Evolutionary conservation across 2,329 filamentous ascomycete genomes (phyloP).

Genomic region (Periglandula ipomoeae): DNA sequence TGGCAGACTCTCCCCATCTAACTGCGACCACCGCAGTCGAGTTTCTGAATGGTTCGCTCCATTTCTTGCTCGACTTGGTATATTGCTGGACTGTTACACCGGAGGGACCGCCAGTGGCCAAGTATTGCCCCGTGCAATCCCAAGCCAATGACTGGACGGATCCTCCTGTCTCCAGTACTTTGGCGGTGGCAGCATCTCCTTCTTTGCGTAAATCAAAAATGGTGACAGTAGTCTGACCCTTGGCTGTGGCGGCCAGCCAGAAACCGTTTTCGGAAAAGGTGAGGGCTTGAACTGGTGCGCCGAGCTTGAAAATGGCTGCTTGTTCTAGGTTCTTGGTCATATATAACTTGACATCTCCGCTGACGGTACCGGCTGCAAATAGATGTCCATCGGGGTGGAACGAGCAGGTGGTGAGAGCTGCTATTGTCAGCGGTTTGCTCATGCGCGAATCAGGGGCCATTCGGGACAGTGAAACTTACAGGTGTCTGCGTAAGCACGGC

Average conservation of each 20-base stretch:
- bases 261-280: conserved; percentile 94
- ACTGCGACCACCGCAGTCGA: conserved; percentile 65
- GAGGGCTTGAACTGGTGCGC: conserved; percentile 63
- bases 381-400: conserved; percentile 98
- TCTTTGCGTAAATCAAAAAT: conserved; percentile 93
- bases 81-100: conserved; percentile 87
- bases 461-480: conserved; percentile 44
- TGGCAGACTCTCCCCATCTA: conserved; percentile 68
- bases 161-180: conserved; percentile 77
- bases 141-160: conserved; percentile 69
- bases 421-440: conserved; percentile 7
- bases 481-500: conserved; percentile 70
- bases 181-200: conserved; percentile 68
- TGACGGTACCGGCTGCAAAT: conserved; percentile 71
- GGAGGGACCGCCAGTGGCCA: conserved; percentile 70
- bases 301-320: conserved; percentile 64
- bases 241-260: conserved; percentile 79
- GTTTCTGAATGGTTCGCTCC: conserved; percentile 77
- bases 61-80: conserved; percentile 74
- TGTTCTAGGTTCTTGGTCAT: conserved; percentile 72
- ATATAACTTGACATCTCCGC: conserved; percentile 80
- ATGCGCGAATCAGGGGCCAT: background rate
- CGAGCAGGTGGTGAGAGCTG: conserved; percentile 65
- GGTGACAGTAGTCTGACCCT: conserved; percentile 68
- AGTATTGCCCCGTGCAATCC: conserved; percentile 93